Conservation (phyloP, 1,284 basidiomycete genomes). For the Apiotrichum sp. region DNA sequence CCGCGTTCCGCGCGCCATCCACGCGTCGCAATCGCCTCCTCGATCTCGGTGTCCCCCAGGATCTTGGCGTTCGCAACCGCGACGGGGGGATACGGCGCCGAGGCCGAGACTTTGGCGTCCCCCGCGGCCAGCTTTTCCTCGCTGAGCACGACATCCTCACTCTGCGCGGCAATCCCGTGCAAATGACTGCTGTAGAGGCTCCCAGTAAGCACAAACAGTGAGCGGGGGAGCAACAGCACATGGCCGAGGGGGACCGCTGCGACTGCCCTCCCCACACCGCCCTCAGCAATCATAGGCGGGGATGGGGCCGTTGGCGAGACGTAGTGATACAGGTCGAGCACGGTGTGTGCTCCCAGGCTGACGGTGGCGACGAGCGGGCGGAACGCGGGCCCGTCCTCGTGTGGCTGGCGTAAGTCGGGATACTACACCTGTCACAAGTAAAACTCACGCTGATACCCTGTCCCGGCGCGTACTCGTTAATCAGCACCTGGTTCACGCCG, state of each 20-base stretch:
- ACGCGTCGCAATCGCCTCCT: constrained; percentile 49
- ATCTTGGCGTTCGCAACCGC: constrained; percentile 56
- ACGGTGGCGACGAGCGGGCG: constrained; percentile 82
- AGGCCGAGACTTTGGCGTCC: background rate
- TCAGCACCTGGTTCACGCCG: constrained; percentile 69
- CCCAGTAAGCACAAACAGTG: constrained; percentile 67
- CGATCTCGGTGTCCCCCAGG: constrained; percentile 49
- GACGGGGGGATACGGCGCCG: constrained; percentile 26
- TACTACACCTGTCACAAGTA: too few relatives aligned
- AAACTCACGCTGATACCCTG: constrained; percentile 81
- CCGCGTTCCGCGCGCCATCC: constrained; percentile 52
- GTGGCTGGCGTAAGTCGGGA: constrained; percentile 57
- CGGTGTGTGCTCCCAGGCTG: constrained; percentile 73
- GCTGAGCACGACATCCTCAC: background rate
- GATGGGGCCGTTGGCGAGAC: constrained; percentile 38
- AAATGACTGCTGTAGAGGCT: constrained; percentile 63
- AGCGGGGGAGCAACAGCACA: constrained; percentile 73
- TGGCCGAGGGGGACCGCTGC: constrained; percentile 61
- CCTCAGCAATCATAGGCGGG: constrained; percentile 32
- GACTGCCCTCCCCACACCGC: constrained; percentile 53
- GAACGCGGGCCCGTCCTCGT: constrained; percentile 87
- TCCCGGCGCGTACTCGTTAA: constrained; percentile 82
- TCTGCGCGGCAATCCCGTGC: constrained; percentile 61
- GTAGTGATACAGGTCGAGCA: constrained; percentile 81
- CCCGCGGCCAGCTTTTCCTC: background rate